A percentile compares a stretch with the other conserved stretches of the same genome.
These are phyloP conservation scores for Centella asiatica DNA, from an alignment of 129 eudicot genomes.

Conservation along the genomic window DNA sequence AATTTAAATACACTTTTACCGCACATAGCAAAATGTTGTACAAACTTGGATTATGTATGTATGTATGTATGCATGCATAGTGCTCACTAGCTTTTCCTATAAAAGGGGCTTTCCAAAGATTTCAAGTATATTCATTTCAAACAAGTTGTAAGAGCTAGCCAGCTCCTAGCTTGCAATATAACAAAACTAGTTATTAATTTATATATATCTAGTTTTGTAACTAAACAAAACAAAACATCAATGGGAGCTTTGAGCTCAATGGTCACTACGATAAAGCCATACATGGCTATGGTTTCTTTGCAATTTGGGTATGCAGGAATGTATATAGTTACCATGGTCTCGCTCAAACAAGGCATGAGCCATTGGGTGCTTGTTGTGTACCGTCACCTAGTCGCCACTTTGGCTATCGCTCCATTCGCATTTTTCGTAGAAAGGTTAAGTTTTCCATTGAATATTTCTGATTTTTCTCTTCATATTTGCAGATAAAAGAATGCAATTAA, in stretches of 20 bases:
- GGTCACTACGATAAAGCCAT: constrained; percentile 10
- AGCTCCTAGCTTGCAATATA: background rate
- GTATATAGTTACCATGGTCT: constrained; percentile 24
- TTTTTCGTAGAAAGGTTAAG: constrained; percentile 67
- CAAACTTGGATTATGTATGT: background rate
- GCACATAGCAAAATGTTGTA: background rate
- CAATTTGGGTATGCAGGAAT: constrained; percentile 33
- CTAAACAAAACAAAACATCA: constrained; percentile 6
- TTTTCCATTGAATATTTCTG: background rate
- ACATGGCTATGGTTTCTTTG: constrained; percentile 24
- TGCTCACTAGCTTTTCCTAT: constrained; percentile 10
- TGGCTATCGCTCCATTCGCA: constrained; percentile 22
- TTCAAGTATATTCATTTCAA: background rate
- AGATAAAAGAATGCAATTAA: background rate
- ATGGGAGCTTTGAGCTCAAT: background rate
- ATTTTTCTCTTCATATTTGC: background rate
- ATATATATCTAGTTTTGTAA: background rate
- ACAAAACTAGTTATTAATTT: background rate
- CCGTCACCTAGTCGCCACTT: constrained; percentile 24
- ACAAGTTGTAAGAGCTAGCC: background rate
- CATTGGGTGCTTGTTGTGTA: constrained; percentile 28
- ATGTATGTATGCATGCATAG: too few relatives aligned
- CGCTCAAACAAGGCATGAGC: constrained; percentile 24
- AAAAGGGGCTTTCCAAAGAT: constrained; percentile 1
- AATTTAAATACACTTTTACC: background rate